Conservation (phyloP, 1,284 basidiomycete species). For the Phellinidium pouzarii region DNA sequence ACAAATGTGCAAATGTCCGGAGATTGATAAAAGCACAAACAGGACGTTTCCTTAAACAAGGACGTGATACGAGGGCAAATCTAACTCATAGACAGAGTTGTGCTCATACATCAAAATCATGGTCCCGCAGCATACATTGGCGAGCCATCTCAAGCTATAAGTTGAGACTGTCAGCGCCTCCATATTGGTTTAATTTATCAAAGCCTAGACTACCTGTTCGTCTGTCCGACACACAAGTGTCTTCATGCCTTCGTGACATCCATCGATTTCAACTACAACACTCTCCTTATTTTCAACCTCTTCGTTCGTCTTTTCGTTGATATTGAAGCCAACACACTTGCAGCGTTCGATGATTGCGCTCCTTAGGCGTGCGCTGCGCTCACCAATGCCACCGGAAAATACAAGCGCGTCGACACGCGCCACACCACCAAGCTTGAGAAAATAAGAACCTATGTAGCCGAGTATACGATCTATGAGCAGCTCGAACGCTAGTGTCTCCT, state of each 20-base stretch:
- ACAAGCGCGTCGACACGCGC: constrained; percentile 66
- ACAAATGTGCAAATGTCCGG: too few species aligned
- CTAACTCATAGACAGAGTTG: background rate
- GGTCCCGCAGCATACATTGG: constrained; percentile 35
- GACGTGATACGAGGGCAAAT: background rate
- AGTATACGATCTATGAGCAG: constrained; percentile 72
- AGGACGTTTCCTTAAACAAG: too few species aligned
- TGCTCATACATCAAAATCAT: background rate
- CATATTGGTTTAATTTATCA: background rate
- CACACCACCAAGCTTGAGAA: constrained; percentile 56
- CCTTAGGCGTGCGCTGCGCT: constrained; percentile 58
- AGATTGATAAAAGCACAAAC: too few species aligned
- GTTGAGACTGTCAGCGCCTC: background rate
- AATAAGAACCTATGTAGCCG: constrained; percentile 67
- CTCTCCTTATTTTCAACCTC: constrained; percentile 28
- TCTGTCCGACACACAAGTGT: constrained; percentile 60
- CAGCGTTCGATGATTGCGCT: constrained; percentile 47
- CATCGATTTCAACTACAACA: constrained; percentile 42
- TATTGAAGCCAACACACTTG: constrained; percentile 52
- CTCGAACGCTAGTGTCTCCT: constrained; percentile 56
- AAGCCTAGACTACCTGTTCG: constrained; percentile 35
- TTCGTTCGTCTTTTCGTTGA: constrained; percentile 38
- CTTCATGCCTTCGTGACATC: constrained; percentile 27
- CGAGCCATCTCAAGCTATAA: constrained; percentile 61
- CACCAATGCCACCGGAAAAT: constrained; percentile 84